These are phyloP conservation scores for Thalassiosira livingstoniorum DNA, from an alignment of 352 stramenopile species.

Conservation along the genomic window DNA sequence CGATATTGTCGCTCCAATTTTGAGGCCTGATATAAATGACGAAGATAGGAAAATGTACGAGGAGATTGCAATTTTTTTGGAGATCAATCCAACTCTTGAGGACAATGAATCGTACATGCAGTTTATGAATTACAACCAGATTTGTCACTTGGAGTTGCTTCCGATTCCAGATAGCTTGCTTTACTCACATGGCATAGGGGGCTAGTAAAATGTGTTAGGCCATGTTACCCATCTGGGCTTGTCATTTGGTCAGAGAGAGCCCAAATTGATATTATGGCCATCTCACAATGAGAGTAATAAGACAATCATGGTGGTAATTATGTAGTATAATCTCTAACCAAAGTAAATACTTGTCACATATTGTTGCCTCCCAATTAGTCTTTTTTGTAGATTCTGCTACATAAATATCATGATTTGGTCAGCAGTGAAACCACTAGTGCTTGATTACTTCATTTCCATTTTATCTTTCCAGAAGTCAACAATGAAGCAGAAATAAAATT, in stretches of 20 bases:
- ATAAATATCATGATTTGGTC: neutral
- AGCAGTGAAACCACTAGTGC: no score
- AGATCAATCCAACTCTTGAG: conserved; percentile 10
- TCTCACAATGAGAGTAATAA: no score
- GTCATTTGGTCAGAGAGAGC: neutral
- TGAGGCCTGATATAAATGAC: conserved; percentile 28
- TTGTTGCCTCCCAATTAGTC: neutral
- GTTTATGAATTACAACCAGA: conserved; percentile 54
- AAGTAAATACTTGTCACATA: neutral
- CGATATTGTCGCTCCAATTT: conserved; percentile 36
- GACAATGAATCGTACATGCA: conserved; percentile 37
- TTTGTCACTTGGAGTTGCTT: conserved; percentile 39
- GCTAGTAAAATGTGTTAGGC: no score
- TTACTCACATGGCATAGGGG: neutral
- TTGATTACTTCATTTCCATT: no score
- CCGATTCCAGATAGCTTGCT: conserved; percentile 5
- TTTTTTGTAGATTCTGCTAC: neutral
- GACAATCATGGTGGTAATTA: no score
- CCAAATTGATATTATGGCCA: neutral
- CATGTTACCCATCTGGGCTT: neutral
- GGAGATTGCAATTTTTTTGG: conserved; percentile 16
- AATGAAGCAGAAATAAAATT: no score
- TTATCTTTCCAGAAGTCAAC: no score
- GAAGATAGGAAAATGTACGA: conserved; percentile 23
- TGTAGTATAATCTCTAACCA: no score